phyloP scores from a whole-genome alignment of 1,284 basidiomycete genomes.

The Apiotrichum sp. region DNA sequence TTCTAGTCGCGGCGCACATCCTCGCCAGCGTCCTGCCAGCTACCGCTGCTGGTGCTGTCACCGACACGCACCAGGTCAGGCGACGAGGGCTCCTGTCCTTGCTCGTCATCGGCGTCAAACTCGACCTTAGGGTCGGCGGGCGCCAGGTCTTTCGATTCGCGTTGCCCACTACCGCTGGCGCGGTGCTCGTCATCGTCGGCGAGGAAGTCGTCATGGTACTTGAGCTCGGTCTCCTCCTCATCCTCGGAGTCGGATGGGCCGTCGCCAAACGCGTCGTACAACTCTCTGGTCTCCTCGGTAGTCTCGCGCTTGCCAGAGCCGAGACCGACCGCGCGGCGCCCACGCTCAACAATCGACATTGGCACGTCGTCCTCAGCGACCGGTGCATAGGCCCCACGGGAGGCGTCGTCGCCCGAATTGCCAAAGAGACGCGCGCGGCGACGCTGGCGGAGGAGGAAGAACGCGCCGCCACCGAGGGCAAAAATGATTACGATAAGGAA shows the following conservation, averaged over 20 bases:
- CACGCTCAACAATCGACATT: conserved; percentile 58
- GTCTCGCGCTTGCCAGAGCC: conserved; percentile 43
- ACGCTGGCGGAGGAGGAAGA: conserved; percentile 53
- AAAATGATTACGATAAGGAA: conserved; percentile 62
- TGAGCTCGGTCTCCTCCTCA: conserved; percentile 33
- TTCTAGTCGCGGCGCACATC: conserved; percentile 18
- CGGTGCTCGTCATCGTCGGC: conserved; percentile 42
- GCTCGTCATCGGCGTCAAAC: neutral
- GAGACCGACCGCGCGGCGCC: conserved; percentile 29
- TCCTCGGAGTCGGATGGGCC: conserved; percentile 41
- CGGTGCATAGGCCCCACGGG: conserved; percentile 59
- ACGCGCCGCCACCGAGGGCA: conserved; percentile 58
- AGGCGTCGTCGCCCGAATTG: conserved; percentile 28
- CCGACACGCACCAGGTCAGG: conserved; percentile 7
- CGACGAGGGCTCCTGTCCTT: no score
- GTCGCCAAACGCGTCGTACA: conserved; percentile 89
- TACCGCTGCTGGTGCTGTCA: conserved; percentile 17
- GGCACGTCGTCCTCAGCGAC: conserved; percentile 64
- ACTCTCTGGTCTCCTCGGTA: conserved; percentile 55
- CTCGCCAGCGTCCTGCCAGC: conserved; percentile 44
- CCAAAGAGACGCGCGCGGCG: conserved; percentile 30
- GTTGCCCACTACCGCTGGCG: neutral
- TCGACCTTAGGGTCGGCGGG: conserved; percentile 6
- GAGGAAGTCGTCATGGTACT: conserved; percentile 46
- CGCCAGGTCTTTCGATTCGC: conserved; percentile 20